Evolutionary conservation across 495 filamentous ascomycete genomes (phyloP).

Genomic region (Bacidia rubella): DNA sequence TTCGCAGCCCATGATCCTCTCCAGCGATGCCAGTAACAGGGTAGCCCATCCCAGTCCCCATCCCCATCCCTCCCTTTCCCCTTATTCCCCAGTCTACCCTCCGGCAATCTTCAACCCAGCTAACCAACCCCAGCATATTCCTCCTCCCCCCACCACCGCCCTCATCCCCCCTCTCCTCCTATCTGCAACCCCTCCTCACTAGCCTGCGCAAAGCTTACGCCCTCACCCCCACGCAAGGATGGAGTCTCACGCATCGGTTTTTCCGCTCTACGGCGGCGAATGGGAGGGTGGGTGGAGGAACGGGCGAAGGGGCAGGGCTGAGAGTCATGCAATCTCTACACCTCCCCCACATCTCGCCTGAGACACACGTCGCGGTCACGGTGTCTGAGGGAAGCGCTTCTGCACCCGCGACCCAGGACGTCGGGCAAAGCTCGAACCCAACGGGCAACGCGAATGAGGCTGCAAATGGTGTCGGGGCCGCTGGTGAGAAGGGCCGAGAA

Average conservation of each 20-base stretch:
- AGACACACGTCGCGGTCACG: slow-evolving; percentile 7
- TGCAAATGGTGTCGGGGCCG: neutral
- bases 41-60: neutral
- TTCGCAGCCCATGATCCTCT: neutral
- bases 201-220: slow-evolving; percentile 1
- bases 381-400: neutral
- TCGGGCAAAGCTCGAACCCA: too few species aligned
- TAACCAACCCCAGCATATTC: neutral
- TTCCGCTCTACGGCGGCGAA: slow-evolving; percentile 17
- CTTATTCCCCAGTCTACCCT: too few species aligned
- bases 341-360: slow-evolving; percentile 11
- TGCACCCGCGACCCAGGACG: slow-evolving; percentile 5
- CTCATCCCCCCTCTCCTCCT: slow-evolving; percentile 10
- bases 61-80: too few species aligned
- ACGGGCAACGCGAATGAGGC: too few species aligned
- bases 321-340: slow-evolving; percentile 14
- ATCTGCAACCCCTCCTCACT: slow-evolving; percentile 3
- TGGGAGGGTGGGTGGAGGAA: too few species aligned
- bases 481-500: neutral
- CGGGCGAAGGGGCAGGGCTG: too few species aligned
- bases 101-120: neutral
- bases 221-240: slow-evolving; percentile 7
- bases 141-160: slow-evolving; percentile 8
- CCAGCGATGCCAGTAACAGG: neutral
- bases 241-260: slow-evolving; percentile 14